phyloP scores from a whole-genome alignment of 352 stramenopile species.

The Phytophthora palmivora region DNA sequence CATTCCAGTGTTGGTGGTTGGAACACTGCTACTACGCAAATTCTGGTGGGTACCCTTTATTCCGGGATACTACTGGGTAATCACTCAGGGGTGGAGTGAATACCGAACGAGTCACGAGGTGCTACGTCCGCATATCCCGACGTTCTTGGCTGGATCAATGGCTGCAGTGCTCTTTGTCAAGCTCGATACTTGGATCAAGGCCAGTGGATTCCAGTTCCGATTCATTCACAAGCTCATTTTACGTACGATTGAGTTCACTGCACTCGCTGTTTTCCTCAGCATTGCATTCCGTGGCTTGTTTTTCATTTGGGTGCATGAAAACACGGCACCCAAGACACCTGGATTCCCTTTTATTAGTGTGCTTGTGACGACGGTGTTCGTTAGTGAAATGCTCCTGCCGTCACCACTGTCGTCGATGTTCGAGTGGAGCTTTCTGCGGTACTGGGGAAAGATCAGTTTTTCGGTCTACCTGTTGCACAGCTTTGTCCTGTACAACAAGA shows the following conservation, averaged over 20 bases:
- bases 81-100: conserved; percentile 37
- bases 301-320: conserved; percentile 53
- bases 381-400: conserved; percentile 48
- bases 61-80: conserved; percentile 38
- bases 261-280: conserved; percentile 41
- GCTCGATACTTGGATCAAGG: conserved; percentile 36
- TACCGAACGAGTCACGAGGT: conserved; percentile 33
- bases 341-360: conserved; percentile 47
- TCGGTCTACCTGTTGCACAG: conserved; percentile 59
- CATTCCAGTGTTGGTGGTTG: conserved; percentile 48
- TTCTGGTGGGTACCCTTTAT: conserved; percentile 47
- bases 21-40: conserved; percentile 25
- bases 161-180: conserved; percentile 46
- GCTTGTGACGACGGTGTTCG: conserved; percentile 36
- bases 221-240: conserved; percentile 26
- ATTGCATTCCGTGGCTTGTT: conserved; percentile 41
- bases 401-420: conserved; percentile 42
- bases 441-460: conserved; percentile 54
- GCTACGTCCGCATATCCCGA: conserved; percentile 39
- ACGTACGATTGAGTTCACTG: conserved; percentile 26
- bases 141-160: conserved; percentile 50
- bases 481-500: conserved; percentile 43
- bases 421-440: conserved; percentile 52
- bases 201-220: conserved; percentile 38
- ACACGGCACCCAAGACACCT: conserved; percentile 22